Evolutionary conservation across 495 filamentous ascomycete genomes (phyloP).

Genomic region (Daldinia grandis): DNA sequence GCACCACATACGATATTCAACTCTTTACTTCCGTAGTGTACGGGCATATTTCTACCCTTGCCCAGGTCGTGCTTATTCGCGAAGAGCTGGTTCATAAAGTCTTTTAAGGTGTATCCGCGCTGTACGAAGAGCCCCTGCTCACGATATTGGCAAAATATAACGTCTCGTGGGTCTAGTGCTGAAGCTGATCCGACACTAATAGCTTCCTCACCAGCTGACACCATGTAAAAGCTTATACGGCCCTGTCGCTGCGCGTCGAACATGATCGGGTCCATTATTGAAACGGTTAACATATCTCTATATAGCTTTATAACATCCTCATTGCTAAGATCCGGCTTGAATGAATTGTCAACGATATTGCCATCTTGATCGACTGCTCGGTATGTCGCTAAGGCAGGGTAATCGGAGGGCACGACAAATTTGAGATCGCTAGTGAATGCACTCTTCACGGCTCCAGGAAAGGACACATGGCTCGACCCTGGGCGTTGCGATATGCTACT

Average conservation of each 20-base stretch:
- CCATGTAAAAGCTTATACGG: conserved; percentile 96
- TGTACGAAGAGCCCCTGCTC: conserved; percentile 91
- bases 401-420: conserved; percentile 75
- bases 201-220: conserved; percentile 94
- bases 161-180: conserved; percentile 81
- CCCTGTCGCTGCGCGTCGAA: conserved; percentile 85
- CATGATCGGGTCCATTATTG: conserved; percentile 94
- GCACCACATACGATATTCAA: conserved; percentile 73
- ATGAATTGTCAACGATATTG: conserved; percentile 73
- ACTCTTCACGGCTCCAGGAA: conserved; percentile 94
- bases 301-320: conserved; percentile 74
- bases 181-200: conserved; percentile 88
- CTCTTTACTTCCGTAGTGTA: conserved; percentile 88
- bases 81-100: conserved; percentile 97
- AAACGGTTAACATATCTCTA: conserved; percentile 72
- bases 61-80: conserved; percentile 85
- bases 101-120: conserved; percentile 82
- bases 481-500: conserved; percentile 68
- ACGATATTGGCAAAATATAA: conserved; percentile 93
- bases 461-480: conserved; percentile 77
- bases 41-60: conserved; percentile 93
- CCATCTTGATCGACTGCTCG: conserved; percentile 87
- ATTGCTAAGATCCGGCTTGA: conserved; percentile 69
- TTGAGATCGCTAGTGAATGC: conserved; percentile 82
- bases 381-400: conserved; percentile 82